Percentiles rank a stretch among this genome's conserved stretches.
Evolutionary conservation across 768 basidiomycete genomes (phyloP).

Genomic region (Termitomyces sp.): DNA sequence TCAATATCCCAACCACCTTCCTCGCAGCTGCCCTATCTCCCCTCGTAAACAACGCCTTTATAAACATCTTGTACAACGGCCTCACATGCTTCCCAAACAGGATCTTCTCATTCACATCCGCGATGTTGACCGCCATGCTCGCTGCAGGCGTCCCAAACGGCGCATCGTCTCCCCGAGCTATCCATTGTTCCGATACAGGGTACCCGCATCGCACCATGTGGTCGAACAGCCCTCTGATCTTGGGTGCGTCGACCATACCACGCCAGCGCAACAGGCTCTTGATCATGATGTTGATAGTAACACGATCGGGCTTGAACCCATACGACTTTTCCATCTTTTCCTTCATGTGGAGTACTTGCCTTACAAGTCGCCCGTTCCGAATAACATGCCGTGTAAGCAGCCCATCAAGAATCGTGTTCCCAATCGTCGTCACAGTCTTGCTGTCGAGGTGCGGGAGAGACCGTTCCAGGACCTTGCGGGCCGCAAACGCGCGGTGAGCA

Average conservation of each 20-base stretch:
- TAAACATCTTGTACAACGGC: slow-evolving; percentile 72
- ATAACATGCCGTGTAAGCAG: slow-evolving; percentile 24
- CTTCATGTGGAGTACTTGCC: slow-evolving; percentile 35
- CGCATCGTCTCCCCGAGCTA: slow-evolving; percentile 21
- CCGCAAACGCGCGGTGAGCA: slow-evolving; percentile 38
- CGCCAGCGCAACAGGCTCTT: slow-evolving; percentile 55
- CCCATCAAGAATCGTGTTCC: slow-evolving; percentile 55
- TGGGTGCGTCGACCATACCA: slow-evolving; percentile 31
- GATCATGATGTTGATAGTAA: slow-evolving; percentile 67
- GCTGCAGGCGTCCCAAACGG: slow-evolving; percentile 40
- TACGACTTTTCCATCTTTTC: slow-evolving; percentile 36
- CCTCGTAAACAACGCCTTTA: slow-evolving; percentile 54
- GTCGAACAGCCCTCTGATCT: slow-evolving; percentile 59
- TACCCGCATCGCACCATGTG: slow-evolving; percentile 57
- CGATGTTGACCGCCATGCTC: slow-evolving; percentile 22
- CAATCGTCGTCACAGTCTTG: slow-evolving; percentile 36
- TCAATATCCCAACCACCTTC: slow-evolving; percentile 51
- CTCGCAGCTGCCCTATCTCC: slow-evolving; percentile 51
- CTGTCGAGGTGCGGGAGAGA: slow-evolving; percentile 23
- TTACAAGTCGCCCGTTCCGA: slow-evolving; percentile 41
- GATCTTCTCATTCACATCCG: slow-evolving; percentile 35
- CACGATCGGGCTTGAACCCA: slow-evolving; percentile 56
- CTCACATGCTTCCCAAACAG: slow-evolving; percentile 55
- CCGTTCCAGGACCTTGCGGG: slow-evolving; percentile 34
- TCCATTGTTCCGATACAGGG: slow-evolving; percentile 32